Evolutionary conservation across 192 early-diverging fungal genomes (phyloP), one percentile per base, ranked within the genome.

Genomic region (Haplosporangium gracile): DNA sequence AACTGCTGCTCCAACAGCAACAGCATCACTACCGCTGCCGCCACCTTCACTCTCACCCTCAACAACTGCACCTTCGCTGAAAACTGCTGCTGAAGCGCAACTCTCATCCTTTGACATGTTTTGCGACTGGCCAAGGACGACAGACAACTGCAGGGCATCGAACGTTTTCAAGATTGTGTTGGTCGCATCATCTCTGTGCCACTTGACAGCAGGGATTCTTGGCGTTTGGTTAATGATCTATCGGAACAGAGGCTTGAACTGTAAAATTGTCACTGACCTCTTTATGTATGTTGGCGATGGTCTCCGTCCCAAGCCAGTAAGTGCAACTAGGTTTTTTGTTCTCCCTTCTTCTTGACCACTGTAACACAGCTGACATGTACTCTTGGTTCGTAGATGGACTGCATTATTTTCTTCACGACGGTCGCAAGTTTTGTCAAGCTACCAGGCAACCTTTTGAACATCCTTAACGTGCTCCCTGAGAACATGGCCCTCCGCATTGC

Each of bases 231-330:
- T 86, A 8, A 24, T 86, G 49, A 22, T 42, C 10, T 86, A 81
- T 34, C 84, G 84, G 0, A 86, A 86, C 51, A 57, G 68, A 5
- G 84, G 84, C 9, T 75, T 80, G 26, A 86, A 78, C 65, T 72
- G 38, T 43, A 77, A 77, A 65, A 80, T 86, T 40, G 63, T 81
- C 13, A 77, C 75, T 5, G 70, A 77, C 5, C 51, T 86, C 7
- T 86, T 86, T 39, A 70, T 51, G 15, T 70, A 34, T 26, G 77
- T 80, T n/a, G 84, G 84, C 20, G 74, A 75, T 9, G 84, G 84
- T 0, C 72, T 86, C 34, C 70, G 75, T n/a, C 84, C 84, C 47
- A 86, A 81, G 49, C 84, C 84, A 7, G 84, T 86, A 81, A 70
- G 77, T 70, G 49, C 13, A 7, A 20, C 42, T 51, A 2, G 2